A percentile compares a stretch with the other conserved stretches of the same genome.
Conservation (phyloP, 805 yeast genomes). For the Candida yuanshanica region DNA sequence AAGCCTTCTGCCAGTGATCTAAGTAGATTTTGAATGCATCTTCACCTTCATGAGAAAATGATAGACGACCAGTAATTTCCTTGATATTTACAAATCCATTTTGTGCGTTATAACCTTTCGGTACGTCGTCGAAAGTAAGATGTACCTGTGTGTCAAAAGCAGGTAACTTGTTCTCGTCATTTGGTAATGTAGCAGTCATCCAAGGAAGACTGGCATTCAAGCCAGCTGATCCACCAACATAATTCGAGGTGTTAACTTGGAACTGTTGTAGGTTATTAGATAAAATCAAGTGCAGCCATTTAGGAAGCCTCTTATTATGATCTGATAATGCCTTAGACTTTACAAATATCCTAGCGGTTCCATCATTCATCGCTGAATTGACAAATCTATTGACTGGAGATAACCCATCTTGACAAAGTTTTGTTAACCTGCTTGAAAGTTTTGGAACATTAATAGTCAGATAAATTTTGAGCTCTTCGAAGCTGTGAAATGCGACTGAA, state of each 20-base stretch:
- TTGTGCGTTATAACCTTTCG: constrained; percentile 3
- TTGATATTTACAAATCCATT: constrained; percentile 9
- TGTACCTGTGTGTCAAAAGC: constrained; percentile 1
- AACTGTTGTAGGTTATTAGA: constrained; percentile 10
- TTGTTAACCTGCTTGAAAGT: constrained; percentile 5
- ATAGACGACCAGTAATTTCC: constrained; percentile 12
- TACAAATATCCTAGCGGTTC: constrained; percentile 3
- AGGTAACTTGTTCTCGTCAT: constrained; percentile 1
- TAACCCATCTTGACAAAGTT: constrained; percentile 14
- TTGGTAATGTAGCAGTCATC: too few species aligned
- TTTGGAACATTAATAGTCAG: constrained; percentile 3
- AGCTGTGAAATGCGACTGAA: neutral
- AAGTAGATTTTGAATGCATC: constrained; percentile 12
- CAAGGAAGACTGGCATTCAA: too few species aligned
- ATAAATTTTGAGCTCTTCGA: neutral
- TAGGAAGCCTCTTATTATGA: constrained; percentile 12
- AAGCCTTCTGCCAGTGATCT: constrained; percentile 19
- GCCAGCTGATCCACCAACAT: too few species aligned
- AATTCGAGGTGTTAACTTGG: neutral
- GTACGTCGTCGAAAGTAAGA: constrained; percentile 5
- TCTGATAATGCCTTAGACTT: constrained; percentile 9
- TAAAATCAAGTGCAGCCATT: constrained; percentile 11
- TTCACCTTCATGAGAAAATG: constrained; percentile 7
- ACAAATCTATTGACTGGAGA: constrained; percentile 17
- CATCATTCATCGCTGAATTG: constrained; percentile 3